Conservation (phyloP, 1,284 basidiomycete genomes). For the Rhodotorula sp. region DNA sequence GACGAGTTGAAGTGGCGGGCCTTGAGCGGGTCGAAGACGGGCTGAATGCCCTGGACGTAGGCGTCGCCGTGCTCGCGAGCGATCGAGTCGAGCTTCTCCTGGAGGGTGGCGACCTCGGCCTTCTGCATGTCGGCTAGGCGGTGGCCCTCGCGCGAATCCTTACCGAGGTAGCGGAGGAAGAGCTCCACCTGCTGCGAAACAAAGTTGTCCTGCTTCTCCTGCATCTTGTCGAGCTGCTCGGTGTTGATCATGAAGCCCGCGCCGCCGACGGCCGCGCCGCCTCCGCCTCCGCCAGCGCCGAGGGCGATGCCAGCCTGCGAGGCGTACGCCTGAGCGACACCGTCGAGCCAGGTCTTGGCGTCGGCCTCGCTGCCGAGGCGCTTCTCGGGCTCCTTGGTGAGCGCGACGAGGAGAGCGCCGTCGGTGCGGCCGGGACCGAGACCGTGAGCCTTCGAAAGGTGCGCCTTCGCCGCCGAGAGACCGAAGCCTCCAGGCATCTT, state of each 20-base stretch:
- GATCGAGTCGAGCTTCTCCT: constrained; percentile 84
- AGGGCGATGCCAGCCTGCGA: constrained; percentile 82
- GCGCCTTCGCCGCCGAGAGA: constrained; percentile 79
- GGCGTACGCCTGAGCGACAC: constrained; percentile 80
- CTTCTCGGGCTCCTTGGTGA: constrained; percentile 90
- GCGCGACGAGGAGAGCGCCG: constrained; percentile 81
- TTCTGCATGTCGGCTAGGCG: constrained; percentile 85
- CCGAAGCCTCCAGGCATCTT: constrained; percentile 99
- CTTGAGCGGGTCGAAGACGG: constrained; percentile 89
- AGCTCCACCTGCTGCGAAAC: constrained; percentile 91
- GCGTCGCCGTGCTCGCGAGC: constrained; percentile 84
- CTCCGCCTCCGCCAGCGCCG: constrained; percentile 56
- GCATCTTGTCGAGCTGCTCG: constrained; percentile 96
- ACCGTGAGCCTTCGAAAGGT: constrained; percentile 90
- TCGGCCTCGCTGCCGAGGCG: constrained; percentile 87
- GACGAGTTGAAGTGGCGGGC: constrained; percentile 96
- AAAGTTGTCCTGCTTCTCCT: constrained; percentile 86
- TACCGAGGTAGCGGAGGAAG: constrained; percentile 91
- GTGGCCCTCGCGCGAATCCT: constrained; percentile 87
- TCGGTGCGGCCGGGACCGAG: constrained; percentile 85
- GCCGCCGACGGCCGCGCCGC: constrained; percentile 43
- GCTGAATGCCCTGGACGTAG: constrained; percentile 92
- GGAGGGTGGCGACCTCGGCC: constrained; percentile 67
- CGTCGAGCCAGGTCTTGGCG: constrained; percentile 90
- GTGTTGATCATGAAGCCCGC: constrained; percentile 74